Evolutionary conservation across 139 green algal species (phyloP).

Genomic region (Trebouxia sp.): DNA sequence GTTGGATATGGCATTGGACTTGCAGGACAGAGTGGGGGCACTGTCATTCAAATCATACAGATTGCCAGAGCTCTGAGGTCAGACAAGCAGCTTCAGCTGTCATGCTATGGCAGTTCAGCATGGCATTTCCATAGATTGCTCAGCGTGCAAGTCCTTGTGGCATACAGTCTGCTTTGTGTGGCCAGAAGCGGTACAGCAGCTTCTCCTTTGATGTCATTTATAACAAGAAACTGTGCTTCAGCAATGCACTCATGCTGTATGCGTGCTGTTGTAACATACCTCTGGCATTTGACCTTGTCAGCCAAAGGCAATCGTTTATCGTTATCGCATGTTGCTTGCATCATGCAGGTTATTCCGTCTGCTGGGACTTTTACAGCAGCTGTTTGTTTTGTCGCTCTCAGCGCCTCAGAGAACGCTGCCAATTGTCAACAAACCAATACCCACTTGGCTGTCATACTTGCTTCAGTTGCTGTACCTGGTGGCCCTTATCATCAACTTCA

Average conservation of each 20-base stretch:
- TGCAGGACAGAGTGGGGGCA: background rate
- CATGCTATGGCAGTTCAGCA: no score
- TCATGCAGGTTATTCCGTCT: slow-evolving; percentile 30
- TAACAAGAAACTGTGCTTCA: background rate
- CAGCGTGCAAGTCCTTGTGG: no score
- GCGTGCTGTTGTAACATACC: background rate
- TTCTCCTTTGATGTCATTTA: no score
- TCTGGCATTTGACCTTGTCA: background rate
- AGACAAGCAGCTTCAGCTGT: background rate
- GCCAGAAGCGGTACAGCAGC: no score
- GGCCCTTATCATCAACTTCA: slow-evolving; percentile 46
- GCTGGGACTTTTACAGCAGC: slow-evolving; percentile 2
- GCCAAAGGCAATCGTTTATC: background rate
- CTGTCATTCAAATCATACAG: background rate
- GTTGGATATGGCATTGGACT: background rate
- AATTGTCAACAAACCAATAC: background rate
- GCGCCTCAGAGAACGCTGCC: background rate
- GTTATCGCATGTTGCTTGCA: background rate
- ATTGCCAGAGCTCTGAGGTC: slow-evolving; percentile 1
- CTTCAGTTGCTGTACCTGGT: slow-evolving; percentile 40
- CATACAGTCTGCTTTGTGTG: no score
- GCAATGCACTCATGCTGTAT: background rate
- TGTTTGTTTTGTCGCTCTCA: slow-evolving; percentile 14
- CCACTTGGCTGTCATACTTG: slow-evolving; percentile 29
- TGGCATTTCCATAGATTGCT: no score